A percentile compares a stretch with the other conserved stretches of the same genome.
Evolutionary conservation across 345 rosid species (phyloP).

Genomic region (Punica granatum): DNA sequence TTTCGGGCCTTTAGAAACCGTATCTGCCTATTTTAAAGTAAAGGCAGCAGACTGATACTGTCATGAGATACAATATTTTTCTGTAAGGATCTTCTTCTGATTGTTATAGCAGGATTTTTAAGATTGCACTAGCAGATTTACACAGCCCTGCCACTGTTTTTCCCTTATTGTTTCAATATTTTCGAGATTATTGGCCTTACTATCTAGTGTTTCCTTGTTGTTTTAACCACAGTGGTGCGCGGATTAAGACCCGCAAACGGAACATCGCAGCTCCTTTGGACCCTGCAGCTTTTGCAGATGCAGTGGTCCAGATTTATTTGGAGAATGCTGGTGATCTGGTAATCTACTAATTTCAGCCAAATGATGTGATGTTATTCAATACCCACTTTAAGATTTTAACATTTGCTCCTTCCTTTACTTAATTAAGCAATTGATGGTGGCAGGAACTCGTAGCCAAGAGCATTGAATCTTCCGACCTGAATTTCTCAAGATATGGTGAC

Average conservation of each 20-base stretch:
- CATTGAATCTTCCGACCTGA: conserved; percentile 79
- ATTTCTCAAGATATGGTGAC: conserved; percentile 95
- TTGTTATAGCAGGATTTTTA: neutral
- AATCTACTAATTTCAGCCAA: conserved; percentile 5
- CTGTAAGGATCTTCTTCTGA: neutral
- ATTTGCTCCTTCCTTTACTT: neutral
- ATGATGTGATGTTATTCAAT: neutral
- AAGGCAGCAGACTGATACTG: neutral
- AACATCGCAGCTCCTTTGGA: conserved; percentile 93
- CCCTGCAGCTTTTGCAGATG: conserved; percentile 98
- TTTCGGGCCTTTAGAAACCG: neutral
- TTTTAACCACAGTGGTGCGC: conserved; percentile 69
- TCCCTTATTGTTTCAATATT: too few relatives aligned
- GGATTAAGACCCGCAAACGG: conserved; percentile 99
- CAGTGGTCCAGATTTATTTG: conserved; percentile 92
- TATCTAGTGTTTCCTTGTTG: neutral
- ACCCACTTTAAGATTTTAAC: neutral
- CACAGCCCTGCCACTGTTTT: neutral
- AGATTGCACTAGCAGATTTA: neutral
- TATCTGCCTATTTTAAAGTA: neutral
- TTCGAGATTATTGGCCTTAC: neutral
- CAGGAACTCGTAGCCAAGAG: conserved; percentile 90
- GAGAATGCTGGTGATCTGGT: conserved; percentile 99
- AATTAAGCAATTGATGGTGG: conserved; percentile 4
- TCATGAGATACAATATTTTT: neutral